phyloP scores from a whole-genome alignment of 352 stramenopile species.

The Phytophthora ramorum region DNA sequence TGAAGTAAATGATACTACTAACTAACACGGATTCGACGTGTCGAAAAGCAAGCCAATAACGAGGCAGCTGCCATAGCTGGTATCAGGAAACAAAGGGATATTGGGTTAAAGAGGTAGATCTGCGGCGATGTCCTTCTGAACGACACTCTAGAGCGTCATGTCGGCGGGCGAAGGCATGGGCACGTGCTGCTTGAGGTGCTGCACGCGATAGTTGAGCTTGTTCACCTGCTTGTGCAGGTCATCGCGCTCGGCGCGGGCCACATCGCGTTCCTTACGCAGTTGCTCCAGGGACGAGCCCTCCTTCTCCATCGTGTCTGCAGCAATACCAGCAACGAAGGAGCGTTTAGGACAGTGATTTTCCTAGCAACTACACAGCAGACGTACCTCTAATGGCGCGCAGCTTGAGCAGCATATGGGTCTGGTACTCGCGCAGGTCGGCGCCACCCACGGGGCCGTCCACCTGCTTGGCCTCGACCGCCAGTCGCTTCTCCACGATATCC shows the following conservation, averaged over 20 bases:
- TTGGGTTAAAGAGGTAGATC: conserved; percentile 12
- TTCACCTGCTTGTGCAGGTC: conserved; percentile 72
- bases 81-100: conserved; percentile 1
- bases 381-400: conserved; percentile 67
- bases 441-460: conserved; percentile 63
- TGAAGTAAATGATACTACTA: no score
- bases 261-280: conserved; percentile 69
- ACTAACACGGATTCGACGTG: no score
- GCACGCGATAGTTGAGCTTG: conserved; percentile 84
- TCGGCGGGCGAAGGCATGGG: conserved; percentile 40
- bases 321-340: not conserved
- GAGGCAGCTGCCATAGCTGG: not conserved
- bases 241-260: conserved; percentile 63
- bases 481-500: conserved; percentile 52
- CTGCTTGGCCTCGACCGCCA: conserved; percentile 40
- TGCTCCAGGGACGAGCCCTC: conserved; percentile 70
- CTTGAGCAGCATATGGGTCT: conserved; percentile 66
- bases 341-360: not conserved
- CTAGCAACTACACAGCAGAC: not conserved
- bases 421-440: conserved; percentile 73
- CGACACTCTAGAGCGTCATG: conserved; percentile 32
- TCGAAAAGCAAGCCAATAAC: no score
- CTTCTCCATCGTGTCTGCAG: conserved; percentile 64
- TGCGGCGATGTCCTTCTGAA: no score
- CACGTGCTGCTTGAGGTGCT: conserved; percentile 81